These are phyloP conservation scores for Astragalus glycyphyllos DNA, from an alignment of 306 rosid genomes.

Conservation along the genomic window DNA sequence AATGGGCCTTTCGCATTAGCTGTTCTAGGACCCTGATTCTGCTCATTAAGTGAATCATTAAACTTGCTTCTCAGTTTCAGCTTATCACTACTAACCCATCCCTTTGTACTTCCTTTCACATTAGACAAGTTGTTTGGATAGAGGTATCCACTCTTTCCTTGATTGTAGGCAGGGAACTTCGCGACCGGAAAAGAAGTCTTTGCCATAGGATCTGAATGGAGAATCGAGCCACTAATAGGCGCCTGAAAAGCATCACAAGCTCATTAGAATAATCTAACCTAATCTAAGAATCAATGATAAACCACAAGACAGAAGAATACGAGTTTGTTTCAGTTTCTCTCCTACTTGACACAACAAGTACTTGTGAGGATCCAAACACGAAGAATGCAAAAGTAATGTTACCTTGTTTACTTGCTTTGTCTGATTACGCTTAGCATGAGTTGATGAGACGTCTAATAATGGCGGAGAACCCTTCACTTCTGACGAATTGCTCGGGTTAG, in stretches of 20 bases:
- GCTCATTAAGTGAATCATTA: slow-evolving; percentile 53
- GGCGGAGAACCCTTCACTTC: slow-evolving; percentile 46
- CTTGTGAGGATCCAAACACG: no score
- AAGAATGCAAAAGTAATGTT: slow-evolving; percentile 3
- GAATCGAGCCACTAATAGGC: slow-evolving; percentile 44
- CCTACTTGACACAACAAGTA: no score
- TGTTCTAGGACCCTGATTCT: slow-evolving; percentile 67
- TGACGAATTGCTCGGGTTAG: slow-evolving; percentile 41
- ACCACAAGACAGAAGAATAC: not conserved
- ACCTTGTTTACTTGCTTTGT: slow-evolving; percentile 69
- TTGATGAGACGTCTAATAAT: slow-evolving; percentile 54
- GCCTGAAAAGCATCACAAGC: slow-evolving; percentile 52
- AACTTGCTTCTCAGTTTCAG: slow-evolving; percentile 64
- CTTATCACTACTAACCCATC: slow-evolving; percentile 70
- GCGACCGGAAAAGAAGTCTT: slow-evolving; percentile 56
- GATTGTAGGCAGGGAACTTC: slow-evolving; percentile 61
- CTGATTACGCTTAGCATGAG: slow-evolving; percentile 56
- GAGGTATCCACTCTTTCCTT: slow-evolving; percentile 62
- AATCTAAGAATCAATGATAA: slow-evolving; percentile 27
- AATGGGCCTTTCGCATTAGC: slow-evolving; percentile 48
- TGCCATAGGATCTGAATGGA: slow-evolving; percentile 55
- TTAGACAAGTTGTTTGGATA: slow-evolving; percentile 58
- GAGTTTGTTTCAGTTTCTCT: no score
- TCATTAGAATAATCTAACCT: slow-evolving; percentile 34
- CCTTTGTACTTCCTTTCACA: slow-evolving; percentile 54